phyloP scores from a whole-genome alignment of 2,329 filamentous ascomycete species.

The Tolypocladium tundrense region DNA sequence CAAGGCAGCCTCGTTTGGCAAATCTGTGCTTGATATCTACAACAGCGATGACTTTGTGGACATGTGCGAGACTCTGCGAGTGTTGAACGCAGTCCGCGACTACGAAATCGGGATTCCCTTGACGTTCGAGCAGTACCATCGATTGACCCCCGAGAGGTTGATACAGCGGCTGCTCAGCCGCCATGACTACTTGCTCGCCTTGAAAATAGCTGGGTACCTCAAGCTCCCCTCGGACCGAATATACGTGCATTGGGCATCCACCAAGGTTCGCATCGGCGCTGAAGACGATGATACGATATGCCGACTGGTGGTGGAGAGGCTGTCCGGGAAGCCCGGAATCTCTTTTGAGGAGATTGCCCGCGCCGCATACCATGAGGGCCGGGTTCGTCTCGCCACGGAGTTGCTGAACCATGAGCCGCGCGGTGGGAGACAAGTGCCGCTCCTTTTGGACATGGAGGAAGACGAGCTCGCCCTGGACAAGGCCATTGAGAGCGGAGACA shows the following conservation, averaged over 20 bases:
- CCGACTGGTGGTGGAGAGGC: constrained; percentile 71
- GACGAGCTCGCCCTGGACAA: constrained; percentile 93
- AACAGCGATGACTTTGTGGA: constrained; percentile 98
- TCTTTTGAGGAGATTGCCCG: constrained; percentile 92
- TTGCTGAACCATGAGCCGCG: constrained; percentile 88
- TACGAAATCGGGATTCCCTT: constrained; percentile 85
- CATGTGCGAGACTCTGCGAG: constrained; percentile 88
- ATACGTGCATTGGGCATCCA: constrained; percentile 93
- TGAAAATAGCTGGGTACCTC: constrained; percentile 80
- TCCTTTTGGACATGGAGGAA: constrained; percentile 90
- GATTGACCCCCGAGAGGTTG: constrained; percentile 81
- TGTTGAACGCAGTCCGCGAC: constrained; percentile 84
- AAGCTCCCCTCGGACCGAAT: constrained; percentile 80
- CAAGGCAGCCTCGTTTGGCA: constrained; percentile 95
- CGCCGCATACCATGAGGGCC: constrained; percentile 88
- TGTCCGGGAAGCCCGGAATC: constrained; percentile 81
- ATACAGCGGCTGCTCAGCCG: constrained; percentile 78
- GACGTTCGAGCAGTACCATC: constrained; percentile 88
- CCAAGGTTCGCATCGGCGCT: constrained; percentile 77
- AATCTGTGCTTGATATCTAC: constrained; percentile 93
- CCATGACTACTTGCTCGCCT: constrained; percentile 81
- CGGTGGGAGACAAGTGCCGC: constrained; percentile 89
- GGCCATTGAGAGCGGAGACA: constrained; percentile 89
- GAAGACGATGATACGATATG: constrained; percentile 87
- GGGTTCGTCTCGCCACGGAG: constrained; percentile 78